Evolutionary conservation across 179 eudicot genomes (phyloP), one percentile per base, ranked within the genome.

Genomic region (Patellifolia procumbens): DNA sequence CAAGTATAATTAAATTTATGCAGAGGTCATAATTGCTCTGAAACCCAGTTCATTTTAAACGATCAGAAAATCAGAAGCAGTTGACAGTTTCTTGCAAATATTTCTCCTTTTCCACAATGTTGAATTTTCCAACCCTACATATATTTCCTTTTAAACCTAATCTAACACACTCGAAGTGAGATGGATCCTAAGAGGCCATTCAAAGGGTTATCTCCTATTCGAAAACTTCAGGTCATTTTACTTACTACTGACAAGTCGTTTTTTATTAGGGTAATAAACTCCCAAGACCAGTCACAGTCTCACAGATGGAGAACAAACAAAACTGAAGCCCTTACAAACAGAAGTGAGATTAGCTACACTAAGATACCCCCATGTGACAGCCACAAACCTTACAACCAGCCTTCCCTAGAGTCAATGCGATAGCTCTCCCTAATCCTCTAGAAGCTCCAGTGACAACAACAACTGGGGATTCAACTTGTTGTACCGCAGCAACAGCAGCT

Each of bases 391-490:
- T 92, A 82, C 98, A 93, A 59, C 98, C 97, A 76, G 98, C 95
- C 82, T 90, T 93, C 48, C 98, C 98, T 70, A 93, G 58, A 78
- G 93, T 78, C 83, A 93, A 79, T 32, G 98, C 97, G 82, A 93
- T 79, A 19, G 98, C 91, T 86, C 76, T 92, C 68, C 98, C 98
- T 74, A 93, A 92, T 52, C 98, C 98, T 86, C 98, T 87, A 67
- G 98, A 93, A 58, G 98, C 98, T 85, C 97, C 98, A 45, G 98
- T 93, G 66, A 93, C 88, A 72, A 93, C 76, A 39, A 90, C 97
- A 78, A 93, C 98, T 31, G 97, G 98, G 84, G 88, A 87, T 80
- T 89, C 97, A 46, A 83, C 86, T 51, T 81, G 79, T 74, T 78
- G 82, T 20, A 81, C 42, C n/a, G 81, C 84, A 63, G 74, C 87